phyloP scores from a whole-genome alignment of 2,329 filamentous ascomycete genomes.

The Cladosporium sp. region DNA sequence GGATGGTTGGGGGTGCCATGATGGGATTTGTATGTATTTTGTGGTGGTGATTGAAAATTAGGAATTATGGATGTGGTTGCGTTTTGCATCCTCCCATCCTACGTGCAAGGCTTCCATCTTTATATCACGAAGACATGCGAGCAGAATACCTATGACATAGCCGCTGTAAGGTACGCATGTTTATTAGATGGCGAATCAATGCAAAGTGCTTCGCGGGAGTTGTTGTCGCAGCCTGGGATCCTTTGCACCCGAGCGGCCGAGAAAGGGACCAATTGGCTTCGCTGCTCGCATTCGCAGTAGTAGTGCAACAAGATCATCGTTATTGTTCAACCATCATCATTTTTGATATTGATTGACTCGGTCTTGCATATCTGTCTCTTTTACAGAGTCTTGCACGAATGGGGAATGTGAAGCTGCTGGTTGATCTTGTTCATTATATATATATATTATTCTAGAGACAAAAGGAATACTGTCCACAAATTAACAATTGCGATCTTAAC shows the following conservation, averaged over 20 bases:
- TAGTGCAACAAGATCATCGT: background rate
- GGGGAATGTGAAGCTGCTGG: background rate
- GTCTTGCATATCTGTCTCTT: background rate
- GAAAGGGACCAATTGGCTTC: background rate
- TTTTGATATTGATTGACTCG: background rate
- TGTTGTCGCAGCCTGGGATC: background rate
- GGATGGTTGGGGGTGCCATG: constrained; percentile 27
- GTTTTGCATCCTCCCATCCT: background rate
- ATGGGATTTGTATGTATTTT: background rate
- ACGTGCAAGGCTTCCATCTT: background rate
- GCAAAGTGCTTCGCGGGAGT: background rate
- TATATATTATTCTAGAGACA: background rate
- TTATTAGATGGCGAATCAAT: background rate
- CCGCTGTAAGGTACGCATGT: background rate
- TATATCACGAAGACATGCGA: too few relatives aligned
- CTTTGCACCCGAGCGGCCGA: background rate
- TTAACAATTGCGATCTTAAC: too few relatives aligned
- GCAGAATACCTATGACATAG: too few relatives aligned
- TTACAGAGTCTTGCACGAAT: background rate
- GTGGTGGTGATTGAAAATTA: background rate
- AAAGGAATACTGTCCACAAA: background rate
- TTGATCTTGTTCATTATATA: background rate
- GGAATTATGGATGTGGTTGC: background rate
- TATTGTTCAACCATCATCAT: background rate
- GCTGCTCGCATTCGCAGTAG: background rate